phyloP scores from a whole-genome alignment of 805 yeast species.

The Monosporozyma solicola region DNA sequence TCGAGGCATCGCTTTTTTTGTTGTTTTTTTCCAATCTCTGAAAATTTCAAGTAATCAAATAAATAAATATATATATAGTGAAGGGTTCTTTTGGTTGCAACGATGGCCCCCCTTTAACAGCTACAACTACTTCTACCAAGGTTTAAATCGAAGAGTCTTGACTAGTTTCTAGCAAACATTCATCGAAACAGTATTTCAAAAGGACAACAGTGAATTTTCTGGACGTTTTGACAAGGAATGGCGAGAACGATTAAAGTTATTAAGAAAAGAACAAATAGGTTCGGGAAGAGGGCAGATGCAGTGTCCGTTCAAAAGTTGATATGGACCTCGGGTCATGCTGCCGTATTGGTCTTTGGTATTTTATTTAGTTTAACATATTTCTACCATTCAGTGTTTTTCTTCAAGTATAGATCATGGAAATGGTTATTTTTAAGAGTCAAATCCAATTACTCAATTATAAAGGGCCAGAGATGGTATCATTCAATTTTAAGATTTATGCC shows the following conservation, averaged over 20 bases:
- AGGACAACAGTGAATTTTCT: no score
- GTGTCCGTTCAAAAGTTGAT: slow-evolving; percentile 16
- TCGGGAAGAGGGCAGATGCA: slow-evolving; percentile 13
- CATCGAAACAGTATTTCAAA: not conserved
- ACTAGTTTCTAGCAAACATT: not conserved
- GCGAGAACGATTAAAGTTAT: slow-evolving; percentile 17
- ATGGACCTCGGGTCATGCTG: slow-evolving; percentile 26
- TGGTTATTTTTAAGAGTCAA: slow-evolving; percentile 24
- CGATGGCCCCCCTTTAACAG: not conserved
- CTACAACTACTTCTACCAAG: not conserved
- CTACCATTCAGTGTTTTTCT: slow-evolving; percentile 19
- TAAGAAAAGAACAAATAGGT: slow-evolving; percentile 15
- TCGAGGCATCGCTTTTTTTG: not conserved
- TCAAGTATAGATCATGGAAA: slow-evolving; percentile 29
- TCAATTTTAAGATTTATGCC: slow-evolving; percentile 33
- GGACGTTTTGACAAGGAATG: not conserved
- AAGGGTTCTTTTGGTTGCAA: not conserved
- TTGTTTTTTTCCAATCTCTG: not conserved
- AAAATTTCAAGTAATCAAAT: not conserved
- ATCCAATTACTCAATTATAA: slow-evolving; percentile 11
- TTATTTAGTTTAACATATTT: slow-evolving; percentile 21
- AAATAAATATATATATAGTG: not conserved
- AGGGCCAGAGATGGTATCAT: slow-evolving; percentile 18
- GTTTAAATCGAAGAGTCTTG: not conserved
- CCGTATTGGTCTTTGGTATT: slow-evolving; percentile 21